Evolutionary conservation across 2,329 filamentous ascomycete species (phyloP).

Genomic region (Colletotrichum noveboracense): DNA sequence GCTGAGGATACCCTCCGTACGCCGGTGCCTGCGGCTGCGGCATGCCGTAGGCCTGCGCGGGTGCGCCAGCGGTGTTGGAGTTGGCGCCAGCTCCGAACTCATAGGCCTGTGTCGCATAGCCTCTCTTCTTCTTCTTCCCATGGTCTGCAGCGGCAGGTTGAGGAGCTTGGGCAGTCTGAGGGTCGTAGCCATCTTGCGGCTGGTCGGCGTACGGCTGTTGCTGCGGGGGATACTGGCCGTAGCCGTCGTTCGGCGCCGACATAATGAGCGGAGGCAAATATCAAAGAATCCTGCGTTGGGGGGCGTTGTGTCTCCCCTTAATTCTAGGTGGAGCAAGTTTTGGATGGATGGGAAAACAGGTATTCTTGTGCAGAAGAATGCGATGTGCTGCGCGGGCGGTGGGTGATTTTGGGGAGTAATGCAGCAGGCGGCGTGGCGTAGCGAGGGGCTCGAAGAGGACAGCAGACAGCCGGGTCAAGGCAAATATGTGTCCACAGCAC

Average conservation of each 20-base stretch:
- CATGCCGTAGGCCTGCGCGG: conserved; percentile 51
- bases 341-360: conserved; percentile 24
- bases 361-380: background rate
- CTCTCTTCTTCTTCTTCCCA: conserved; percentile 86
- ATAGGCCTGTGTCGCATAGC: conserved; percentile 93
- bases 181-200: conserved; percentile 39
- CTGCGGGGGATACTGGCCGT: conserved; percentile 54
- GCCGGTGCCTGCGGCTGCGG: conserved; percentile 48
- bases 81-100: conserved; percentile 91
- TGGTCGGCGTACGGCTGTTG: conserved; percentile 47
- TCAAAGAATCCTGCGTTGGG: background rate
- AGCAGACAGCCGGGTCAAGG: background rate
- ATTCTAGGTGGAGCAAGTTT: background rate
- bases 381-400: background rate
- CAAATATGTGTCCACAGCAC: conserved; percentile 20
- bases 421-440: conserved; percentile 16
- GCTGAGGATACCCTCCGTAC: conserved; percentile 67
- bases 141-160: conserved; percentile 45
- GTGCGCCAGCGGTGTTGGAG: conserved; percentile 52
- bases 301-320: background rate
- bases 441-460: conserved; percentile 8
- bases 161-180: conserved; percentile 32
- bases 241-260: conserved; percentile 62
- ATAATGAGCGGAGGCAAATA: conserved; percentile 42
- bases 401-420: background rate